Evolutionary conservation across 805 yeast species (phyloP).

Genomic region (Zygosaccharomyces bailii): DNA sequence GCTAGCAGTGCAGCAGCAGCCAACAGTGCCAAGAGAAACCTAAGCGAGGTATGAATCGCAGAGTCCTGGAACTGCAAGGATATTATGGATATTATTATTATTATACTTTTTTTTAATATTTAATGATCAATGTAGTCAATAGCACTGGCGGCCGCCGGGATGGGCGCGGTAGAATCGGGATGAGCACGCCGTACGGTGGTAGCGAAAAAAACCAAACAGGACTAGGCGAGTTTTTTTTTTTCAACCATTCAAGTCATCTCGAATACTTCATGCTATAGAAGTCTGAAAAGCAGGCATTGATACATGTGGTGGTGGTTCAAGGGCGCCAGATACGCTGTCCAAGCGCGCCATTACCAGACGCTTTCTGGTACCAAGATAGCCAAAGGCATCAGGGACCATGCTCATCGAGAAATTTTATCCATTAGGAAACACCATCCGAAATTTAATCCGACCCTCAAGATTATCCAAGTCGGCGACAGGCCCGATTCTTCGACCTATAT

Average conservation of each 20-base stretch:
- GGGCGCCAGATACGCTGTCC: neutral
- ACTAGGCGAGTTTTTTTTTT: neutral
- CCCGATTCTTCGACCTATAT: constrained; percentile 82
- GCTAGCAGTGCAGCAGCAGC: neutral
- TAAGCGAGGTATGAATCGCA: constrained; percentile 3
- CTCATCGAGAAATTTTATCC: constrained; percentile 37
- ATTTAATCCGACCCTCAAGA: constrained; percentile 63
- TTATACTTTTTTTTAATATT: neutral
- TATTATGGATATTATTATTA: neutral
- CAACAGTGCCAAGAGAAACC: neutral
- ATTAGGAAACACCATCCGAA: constrained; percentile 42
- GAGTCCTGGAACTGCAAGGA: too few species aligned
- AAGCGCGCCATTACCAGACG: constrained; percentile 26
- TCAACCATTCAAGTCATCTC: too few species aligned
- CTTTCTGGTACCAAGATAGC: constrained; percentile 50
- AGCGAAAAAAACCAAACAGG: neutral
- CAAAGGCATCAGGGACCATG: constrained; percentile 42
- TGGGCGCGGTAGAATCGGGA: neutral
- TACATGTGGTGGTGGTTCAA: constrained; percentile 1
- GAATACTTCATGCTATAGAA: too few species aligned
- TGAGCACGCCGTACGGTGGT: neutral
- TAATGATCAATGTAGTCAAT: neutral
- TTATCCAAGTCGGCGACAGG: constrained; percentile 73
- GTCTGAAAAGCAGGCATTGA: neutral
- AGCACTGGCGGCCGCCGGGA: neutral